Base-by-base conservation (phyloP, 2,329 filamentous ascomycete genomes). In the Colletotrichum gigasporum region DNA sequence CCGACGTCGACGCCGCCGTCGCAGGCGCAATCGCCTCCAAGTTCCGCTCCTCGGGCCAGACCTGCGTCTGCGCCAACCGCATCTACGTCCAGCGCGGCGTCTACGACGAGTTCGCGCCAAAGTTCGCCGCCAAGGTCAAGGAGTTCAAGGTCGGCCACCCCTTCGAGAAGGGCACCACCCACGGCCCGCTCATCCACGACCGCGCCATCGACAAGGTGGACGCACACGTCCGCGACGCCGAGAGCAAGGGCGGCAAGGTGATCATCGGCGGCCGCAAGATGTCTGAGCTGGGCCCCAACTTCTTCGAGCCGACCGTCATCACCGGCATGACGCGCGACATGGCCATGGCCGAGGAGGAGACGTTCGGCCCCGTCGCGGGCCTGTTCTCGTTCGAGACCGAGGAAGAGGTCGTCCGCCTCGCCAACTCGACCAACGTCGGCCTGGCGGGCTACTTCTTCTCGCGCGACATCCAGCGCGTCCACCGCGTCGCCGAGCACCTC, bases 401-500 rank as follows among this genome's bases (percentile, higher is more conserved):
- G 79, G 90, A 91, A 55, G 94, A 98, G 72, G 96, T 97, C 5
- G 88, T 98, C 28, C 83, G 86, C 67, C 80, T 95, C 69, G 95
- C 96, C 4, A 99, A 99, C 78, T 78, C 82, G 41, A 84, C 92
- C 1, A 90, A 95, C 54, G 94, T 98, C 35, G 96, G 96, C 1
- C 84, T 99, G 34, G 96, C 95, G 0, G 95, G 93, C 1, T 98
- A 98, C 81, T 97, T 99, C 82, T 98, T 93, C 83, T 94, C 87
- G 5, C 78, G 80, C 51, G 85, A 91, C 71, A 66, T 91, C 11
- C 81, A 85, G 71, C 79, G 90, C 6, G 83, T 87, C 26, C 80
- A 82, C 70, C 82, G 90, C 48, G 85, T 92, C 0, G 87, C 89
- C 0, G 90, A 92, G 78, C 83, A 84, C 14, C 80, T 96, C 37